These are phyloP conservation scores for Raffaelea deltoideospora DNA, from an alignment of 2,329 filamentous ascomycete species.

Conservation along the genomic window DNA sequence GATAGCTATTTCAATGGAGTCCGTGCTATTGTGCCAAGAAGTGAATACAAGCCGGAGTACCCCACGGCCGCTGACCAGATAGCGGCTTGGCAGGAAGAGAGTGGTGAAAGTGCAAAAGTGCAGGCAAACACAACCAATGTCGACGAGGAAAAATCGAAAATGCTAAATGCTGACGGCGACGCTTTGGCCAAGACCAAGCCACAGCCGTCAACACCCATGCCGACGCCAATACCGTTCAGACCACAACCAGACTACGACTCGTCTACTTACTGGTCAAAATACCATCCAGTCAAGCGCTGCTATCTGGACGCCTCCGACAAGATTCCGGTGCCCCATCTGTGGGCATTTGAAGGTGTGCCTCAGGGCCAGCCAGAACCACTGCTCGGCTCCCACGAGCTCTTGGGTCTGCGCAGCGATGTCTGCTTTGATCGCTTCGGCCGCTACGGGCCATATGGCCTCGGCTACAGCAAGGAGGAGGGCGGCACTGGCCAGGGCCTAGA, in stretches of 20 bases:
- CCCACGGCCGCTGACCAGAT: conserved; percentile 27
- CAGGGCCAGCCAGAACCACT: conserved; percentile 64
- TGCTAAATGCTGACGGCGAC: too few relatives aligned
- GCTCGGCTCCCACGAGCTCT: conserved; percentile 59
- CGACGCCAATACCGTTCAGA: conserved; percentile 39
- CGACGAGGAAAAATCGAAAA: neutral
- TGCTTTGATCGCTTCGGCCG: conserved; percentile 83
- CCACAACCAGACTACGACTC: conserved; percentile 54
- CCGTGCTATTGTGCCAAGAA: conserved; percentile 47
- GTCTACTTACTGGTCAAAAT: conserved; percentile 34
- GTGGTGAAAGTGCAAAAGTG: conserved; percentile 8
- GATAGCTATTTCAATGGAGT: conserved; percentile 70
- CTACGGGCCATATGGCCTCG: conserved; percentile 71
- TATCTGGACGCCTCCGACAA: conserved; percentile 46
- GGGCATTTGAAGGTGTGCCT: conserved; percentile 34
- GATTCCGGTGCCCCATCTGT: conserved; percentile 44
- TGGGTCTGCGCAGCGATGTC: conserved; percentile 62
- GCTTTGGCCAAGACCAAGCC: neutral
- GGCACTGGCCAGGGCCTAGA: conserved; percentile 59
- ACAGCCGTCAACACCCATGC: conserved; percentile 16
- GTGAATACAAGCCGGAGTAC: conserved; percentile 58
- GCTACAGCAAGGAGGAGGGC: conserved; percentile 61
- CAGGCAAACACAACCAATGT: neutral
- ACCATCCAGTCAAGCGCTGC: conserved; percentile 42
- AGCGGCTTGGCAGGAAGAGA: conserved; percentile 2